phyloP scores from a whole-genome alignment of 495 filamentous ascomycete species.

The Aspergillus conjunctus region DNA sequence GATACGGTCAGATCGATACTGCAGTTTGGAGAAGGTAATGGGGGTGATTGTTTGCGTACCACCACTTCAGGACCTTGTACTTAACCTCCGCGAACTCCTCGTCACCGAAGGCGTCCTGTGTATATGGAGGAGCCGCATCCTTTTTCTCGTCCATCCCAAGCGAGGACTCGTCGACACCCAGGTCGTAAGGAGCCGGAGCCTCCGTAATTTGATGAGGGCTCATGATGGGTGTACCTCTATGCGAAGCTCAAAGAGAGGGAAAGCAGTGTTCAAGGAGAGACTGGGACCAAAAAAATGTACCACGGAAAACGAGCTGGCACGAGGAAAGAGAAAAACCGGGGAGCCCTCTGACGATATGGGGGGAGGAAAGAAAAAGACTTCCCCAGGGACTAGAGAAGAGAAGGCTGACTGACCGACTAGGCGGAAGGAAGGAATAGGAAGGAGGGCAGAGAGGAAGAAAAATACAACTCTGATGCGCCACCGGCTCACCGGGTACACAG shows the following conservation, averaged over 20 bases:
- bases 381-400: neutral
- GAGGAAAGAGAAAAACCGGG: neutral
- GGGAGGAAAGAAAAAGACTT: neutral
- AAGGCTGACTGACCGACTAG: neutral
- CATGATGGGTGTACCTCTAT: constrained; percentile 15
- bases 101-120: constrained; percentile 45
- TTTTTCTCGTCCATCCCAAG: constrained; percentile 28
- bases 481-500: neutral
- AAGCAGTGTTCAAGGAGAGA: neutral
- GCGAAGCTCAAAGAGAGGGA: neutral
- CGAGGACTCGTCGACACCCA: constrained; percentile 20
- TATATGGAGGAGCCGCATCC: constrained; percentile 17
- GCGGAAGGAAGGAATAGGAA: neutral
- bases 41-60: constrained; percentile 28
- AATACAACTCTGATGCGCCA: neutral
- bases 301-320: neutral
- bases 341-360: neutral
- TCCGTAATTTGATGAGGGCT: constrained; percentile 16
- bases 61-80: constrained; percentile 47
- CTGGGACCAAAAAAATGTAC: neutral
- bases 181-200: constrained; percentile 17
- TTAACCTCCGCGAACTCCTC: constrained; percentile 45
- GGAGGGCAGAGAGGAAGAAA: neutral
- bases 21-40: neutral
- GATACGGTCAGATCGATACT: neutral